These are phyloP conservation scores for Botryosphaeria dothidea DNA, from an alignment of 2,329 filamentous ascomycete genomes.

Conservation along the genomic window DNA sequence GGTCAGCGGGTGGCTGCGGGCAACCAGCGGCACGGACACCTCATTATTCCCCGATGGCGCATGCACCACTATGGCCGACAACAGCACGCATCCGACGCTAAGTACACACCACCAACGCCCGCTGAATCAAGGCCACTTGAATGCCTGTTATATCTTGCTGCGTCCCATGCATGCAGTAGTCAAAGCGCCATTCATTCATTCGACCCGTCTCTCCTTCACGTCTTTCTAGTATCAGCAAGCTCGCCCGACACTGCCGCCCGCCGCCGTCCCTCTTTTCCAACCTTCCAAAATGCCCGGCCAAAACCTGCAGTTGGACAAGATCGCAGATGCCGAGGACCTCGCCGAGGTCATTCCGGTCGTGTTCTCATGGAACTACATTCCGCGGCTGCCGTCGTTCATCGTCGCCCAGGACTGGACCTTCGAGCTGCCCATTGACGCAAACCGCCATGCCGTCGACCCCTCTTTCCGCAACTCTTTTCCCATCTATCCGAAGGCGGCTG, in stretches of 20 bases:
- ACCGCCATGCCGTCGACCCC: background rate
- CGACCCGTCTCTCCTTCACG: background rate
- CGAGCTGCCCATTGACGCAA: background rate
- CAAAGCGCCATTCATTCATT: background rate
- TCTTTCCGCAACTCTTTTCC: background rate
- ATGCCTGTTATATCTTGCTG: background rate
- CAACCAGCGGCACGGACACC: background rate
- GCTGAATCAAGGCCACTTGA: background rate
- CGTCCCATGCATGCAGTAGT: background rate
- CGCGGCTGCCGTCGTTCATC: background rate
- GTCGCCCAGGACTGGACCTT: background rate
- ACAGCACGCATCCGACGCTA: background rate
- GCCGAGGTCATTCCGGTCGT: background rate
- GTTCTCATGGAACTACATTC: slow-evolving; percentile 8
- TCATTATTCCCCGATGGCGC: background rate
- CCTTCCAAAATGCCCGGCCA: background rate
- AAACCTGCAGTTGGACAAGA: background rate
- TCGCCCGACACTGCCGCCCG: background rate
- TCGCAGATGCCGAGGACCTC: background rate
- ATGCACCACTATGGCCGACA: background rate
- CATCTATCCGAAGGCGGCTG: background rate
- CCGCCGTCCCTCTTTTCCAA: background rate
- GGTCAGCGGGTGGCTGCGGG: background rate
- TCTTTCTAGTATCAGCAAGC: background rate
- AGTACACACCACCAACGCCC: background rate